These are phyloP conservation scores for Venturiaceae sp. DNA, from an alignment of 2,329 filamentous ascomycete genomes.

Conservation along the genomic window DNA sequence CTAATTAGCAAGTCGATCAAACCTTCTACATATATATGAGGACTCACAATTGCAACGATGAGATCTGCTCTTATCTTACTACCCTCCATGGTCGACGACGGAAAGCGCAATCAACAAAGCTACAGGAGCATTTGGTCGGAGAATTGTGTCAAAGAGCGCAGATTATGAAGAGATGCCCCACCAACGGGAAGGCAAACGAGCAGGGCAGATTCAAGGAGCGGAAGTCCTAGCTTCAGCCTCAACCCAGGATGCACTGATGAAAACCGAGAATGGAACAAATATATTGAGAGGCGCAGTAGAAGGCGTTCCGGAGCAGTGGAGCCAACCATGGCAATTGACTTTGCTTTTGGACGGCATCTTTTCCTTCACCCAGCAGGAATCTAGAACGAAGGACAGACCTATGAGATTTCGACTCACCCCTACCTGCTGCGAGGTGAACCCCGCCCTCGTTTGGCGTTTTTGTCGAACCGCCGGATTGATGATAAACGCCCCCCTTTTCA, in stretches of 20 bases:
- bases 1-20: conserved; percentile 9
- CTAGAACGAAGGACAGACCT: background rate
- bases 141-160: background rate
- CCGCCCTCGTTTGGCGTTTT: background rate
- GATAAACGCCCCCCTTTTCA: background rate
- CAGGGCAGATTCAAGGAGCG: background rate
- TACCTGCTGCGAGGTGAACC: background rate
- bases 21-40: background rate
- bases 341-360: background rate
- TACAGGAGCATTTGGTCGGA: background rate
- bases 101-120: background rate
- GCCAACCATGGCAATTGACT: background rate
- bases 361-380: background rate
- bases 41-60: background rate
- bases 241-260: background rate
- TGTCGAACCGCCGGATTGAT: conserved; percentile 13
- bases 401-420: background rate
- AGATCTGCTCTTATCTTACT: background rate
- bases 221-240: background rate
- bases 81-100: background rate
- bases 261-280: background rate
- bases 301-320: background rate
- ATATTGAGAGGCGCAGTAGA: background rate
- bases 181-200: background rate
- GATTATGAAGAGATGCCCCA: background rate